phyloP scores from a whole-genome alignment of 2,329 filamentous ascomycete species.

The Alternaria sp. region DNA sequence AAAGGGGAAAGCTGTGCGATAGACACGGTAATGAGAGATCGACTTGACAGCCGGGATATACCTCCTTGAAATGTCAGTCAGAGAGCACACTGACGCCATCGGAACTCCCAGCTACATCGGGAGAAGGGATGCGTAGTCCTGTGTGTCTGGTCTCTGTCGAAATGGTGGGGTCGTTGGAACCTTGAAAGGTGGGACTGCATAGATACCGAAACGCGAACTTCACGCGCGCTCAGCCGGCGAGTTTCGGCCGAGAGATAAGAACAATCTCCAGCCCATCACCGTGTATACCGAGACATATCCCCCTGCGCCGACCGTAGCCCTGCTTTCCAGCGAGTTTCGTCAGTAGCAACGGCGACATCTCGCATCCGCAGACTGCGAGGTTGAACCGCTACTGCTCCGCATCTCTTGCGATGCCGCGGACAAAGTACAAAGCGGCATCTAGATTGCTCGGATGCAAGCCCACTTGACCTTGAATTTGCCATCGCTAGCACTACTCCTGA shows the following conservation, averaged over 20 bases:
- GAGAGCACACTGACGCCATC: background rate
- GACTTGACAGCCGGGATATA: background rate
- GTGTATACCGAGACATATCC: slow-evolving; percentile 18
- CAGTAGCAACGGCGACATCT: slow-evolving; percentile 38
- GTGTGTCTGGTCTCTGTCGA: background rate
- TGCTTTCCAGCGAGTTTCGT: slow-evolving; percentile 24
- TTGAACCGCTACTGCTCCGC: slow-evolving; percentile 38
- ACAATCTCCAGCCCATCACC: slow-evolving; percentile 23
- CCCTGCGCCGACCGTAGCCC: slow-evolving; percentile 22
- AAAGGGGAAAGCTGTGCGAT: background rate
- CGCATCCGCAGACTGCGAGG: slow-evolving; percentile 42
- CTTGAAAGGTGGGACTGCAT: background rate
- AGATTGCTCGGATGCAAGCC: slow-evolving; percentile 24
- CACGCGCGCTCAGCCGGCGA: slow-evolving; percentile 20
- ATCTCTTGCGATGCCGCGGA: slow-evolving; percentile 20
- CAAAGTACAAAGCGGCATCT: slow-evolving; percentile 16
- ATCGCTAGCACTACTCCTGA: slow-evolving; percentile 1
- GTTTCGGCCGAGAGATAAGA: slow-evolving; percentile 21
- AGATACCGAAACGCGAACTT: slow-evolving; percentile 19
- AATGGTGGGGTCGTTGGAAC: background rate
- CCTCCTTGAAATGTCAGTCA: background rate
- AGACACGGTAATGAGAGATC: background rate
- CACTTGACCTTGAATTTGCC: slow-evolving; percentile 8
- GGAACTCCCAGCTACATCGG: slow-evolving; percentile 22
- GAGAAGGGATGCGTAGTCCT: slow-evolving; percentile 26